Base-by-base conservation (phyloP, 2,329 filamentous ascomycete species). In the Aspergillus glaucus region DNA sequence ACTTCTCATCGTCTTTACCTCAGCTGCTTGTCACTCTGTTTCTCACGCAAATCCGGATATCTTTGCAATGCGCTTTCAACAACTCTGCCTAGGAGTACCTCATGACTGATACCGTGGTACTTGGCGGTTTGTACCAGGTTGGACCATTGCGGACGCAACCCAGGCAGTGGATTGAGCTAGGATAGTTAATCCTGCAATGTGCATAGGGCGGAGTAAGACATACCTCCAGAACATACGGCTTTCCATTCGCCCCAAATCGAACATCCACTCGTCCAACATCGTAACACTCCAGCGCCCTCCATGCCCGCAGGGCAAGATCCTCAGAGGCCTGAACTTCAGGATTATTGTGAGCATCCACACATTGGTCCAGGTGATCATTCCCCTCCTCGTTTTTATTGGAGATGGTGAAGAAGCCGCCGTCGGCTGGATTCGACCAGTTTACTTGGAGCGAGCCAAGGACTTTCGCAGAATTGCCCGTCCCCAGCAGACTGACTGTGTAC, bases 401-500 rank as follows among this genome's bases (percentile, higher is more conserved):
- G 3, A n/a, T 3, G 34, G 14, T 36, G 34, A 8, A 7, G 14
- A 17, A 36, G n/a, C 15, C 34, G 34, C 34, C 34, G 34, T 36
- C 34, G 14, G 6, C 15, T 12, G 34, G 34, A 36, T 30, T 30
- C 26, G 26, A 30, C 26, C 26, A 30, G 26, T 30, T 15, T 9
- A 28, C 6, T 10, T 10, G 14, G 6, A 17, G 21, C 32, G 42
- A 32, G 21, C n/a, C 12, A 24, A 9, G 14, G 3, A 37, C 12
- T 14, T 24, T 7, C 42, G 40, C 19, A 45, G 46, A 26, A 14
- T 44, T 36, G 3, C 56, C 56, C 3, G 53, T 60, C 3, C 57
- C 55, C 3, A 59, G 40, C 7, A 60, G 57, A 4, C 45, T 51
- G n/a, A 62, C 55, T 3, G 58, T 61, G 45, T 61, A 57, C 43